phyloP scores from a whole-genome alignment of 75 land plant species.

The Azolla pinnata region DNA sequence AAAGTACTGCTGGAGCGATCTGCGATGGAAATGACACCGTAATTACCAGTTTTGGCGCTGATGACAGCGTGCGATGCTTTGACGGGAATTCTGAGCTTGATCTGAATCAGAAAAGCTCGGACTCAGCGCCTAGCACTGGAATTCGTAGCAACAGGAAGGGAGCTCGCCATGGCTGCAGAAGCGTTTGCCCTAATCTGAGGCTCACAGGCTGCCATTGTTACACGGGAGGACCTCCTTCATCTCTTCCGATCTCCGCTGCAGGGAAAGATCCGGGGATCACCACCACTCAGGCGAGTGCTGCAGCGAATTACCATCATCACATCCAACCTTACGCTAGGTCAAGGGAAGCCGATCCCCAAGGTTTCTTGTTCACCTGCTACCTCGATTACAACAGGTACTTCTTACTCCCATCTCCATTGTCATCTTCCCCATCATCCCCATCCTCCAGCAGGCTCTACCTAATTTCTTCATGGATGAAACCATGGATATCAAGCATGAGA shows the following conservation, averaged over 20 bases:
- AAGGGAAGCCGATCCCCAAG: constrained; percentile 5
- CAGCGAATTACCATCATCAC: not conserved
- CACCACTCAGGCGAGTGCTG: not conserved
- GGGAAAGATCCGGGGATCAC: not conserved
- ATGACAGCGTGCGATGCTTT: too few relatives aligned
- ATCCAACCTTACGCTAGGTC: constrained; percentile 7
- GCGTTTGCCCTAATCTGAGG: not conserved
- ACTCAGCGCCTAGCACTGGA: not conserved
- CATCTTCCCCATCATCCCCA: too few relatives aligned
- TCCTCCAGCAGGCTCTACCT: too few relatives aligned
- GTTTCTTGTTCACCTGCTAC: constrained; percentile 4
- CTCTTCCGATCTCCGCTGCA: not conserved
- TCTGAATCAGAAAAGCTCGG: too few relatives aligned
- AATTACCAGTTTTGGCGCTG: too few relatives aligned
- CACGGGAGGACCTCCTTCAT: not conserved
- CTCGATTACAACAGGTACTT: not conserved
- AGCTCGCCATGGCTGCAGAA: too few relatives aligned
- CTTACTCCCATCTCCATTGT: not conserved
- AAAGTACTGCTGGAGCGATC: too few relatives aligned
- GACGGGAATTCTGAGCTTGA: too few relatives aligned
- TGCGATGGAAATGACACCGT: too few relatives aligned
- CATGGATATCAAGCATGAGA: too few relatives aligned
- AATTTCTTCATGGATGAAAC: too few relatives aligned
- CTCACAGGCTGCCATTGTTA: not conserved
- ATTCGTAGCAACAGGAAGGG: too few relatives aligned